phyloP scores from a whole-genome alignment of 129 eudicot species.

The Ambrosia trifida region DNA sequence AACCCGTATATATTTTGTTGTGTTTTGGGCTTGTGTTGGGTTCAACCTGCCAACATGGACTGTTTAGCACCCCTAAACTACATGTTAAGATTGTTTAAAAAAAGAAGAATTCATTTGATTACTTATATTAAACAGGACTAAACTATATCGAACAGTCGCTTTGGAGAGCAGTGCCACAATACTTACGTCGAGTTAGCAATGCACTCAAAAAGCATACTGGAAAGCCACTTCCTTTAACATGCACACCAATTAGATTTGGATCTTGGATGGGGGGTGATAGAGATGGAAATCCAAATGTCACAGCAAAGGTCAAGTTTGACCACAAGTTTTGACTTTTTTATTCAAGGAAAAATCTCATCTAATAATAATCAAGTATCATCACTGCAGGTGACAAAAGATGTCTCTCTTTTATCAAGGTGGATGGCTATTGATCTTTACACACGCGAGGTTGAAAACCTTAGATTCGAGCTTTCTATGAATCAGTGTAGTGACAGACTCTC shows the following conservation, averaged over 20 bases:
- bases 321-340: neutral
- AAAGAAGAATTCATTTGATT: slow-evolving; percentile 11
- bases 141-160: slow-evolving; percentile 94
- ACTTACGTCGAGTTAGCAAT: slow-evolving; percentile 88
- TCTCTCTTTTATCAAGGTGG: slow-evolving; percentile 92
- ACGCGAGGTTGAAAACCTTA: slow-evolving; percentile 82
- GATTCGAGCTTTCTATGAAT: slow-evolving; percentile 92
- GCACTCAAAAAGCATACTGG: slow-evolving; percentile 99
- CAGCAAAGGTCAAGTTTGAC: slow-evolving; percentile 64
- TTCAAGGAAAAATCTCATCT: neutral
- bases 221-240: slow-evolving; percentile 82
- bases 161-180: slow-evolving; percentile 95
- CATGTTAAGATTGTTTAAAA: neutral
- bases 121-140: slow-evolving; percentile 52
- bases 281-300: slow-evolving; percentile 99
- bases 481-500: slow-evolving; percentile 64
- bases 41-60: no score
- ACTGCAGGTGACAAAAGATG: slow-evolving; percentile 87
- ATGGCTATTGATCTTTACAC: slow-evolving; percentile 94
- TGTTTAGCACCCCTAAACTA: no score
- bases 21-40: no score
- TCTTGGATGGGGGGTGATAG: slow-evolving; percentile 99
- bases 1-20: no score
- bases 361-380: neutral
- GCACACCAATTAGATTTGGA: slow-evolving; percentile 93